Base-by-base conservation (phyloP, 352 stramenopile species). In the Phytopythium kandeliae region DNA sequence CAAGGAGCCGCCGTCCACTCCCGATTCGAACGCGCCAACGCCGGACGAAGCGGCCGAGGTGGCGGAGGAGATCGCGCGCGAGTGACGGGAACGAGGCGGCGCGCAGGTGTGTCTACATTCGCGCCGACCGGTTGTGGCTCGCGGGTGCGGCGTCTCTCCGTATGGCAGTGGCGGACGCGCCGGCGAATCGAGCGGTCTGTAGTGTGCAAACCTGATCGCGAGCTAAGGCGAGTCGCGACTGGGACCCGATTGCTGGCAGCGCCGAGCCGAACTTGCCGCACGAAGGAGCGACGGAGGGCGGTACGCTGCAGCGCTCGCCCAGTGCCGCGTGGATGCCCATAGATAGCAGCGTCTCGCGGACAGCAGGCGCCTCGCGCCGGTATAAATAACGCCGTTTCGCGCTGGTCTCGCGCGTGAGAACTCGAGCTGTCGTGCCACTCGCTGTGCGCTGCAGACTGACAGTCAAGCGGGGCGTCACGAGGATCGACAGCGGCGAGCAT, bases 401-500 rank as follows among this genome's bases (percentile, higher is more conserved):
- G n/a, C n/a, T n/a, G n/a, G n/a, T n/a, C n/a, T n/a, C n/a, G n/a
- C n/a, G n/a, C n/a, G n/a, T n/a, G n/a, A n/a, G n/a, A n/a, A n/a
- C n/a, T n/a, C n/a, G n/a, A n/a, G n/a, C n/a, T n/a, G n/a, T n/a
- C n/a, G n/a, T n/a, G n/a, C n/a, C n/a, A n/a, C n/a, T n/a, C n/a
- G n/a, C n/a, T n/a, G n/a, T n/a, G n/a, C n/a, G n/a, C n/a, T n/a
- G n/a, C n/a, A n/a, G n/a, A 16, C 22, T 19, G 15, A n/a, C 16
- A 36, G 42, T 7, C 24, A 53, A 43, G 19, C 10, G 16, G 48
- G 4, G 26, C 16, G 22, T 13, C 31, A 35, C 31, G 31, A 35
- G 6, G 7, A 10, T 17, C 16, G 16, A 30, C 12, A 31, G 38
- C 22, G 45, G 5, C 12, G 15, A 43, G 8, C 6, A 90, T 90